phyloP scores from a whole-genome alignment of 495 filamentous ascomycete species.

The Glutinoglossum americanum region DNA sequence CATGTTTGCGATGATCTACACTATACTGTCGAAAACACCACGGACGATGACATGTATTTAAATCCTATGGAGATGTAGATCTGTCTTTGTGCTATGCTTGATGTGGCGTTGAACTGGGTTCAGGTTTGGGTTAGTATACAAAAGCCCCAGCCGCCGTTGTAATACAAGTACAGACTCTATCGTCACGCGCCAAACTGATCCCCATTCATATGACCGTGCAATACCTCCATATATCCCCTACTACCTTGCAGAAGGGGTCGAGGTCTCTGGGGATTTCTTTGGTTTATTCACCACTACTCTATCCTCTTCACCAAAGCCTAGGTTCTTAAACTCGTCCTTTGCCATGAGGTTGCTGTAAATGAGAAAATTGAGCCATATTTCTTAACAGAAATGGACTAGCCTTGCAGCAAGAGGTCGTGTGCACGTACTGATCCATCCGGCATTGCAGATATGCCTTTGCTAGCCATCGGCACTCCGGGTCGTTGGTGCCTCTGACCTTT shows the following conservation, averaged over 20 bases:
- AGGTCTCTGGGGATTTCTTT: not conserved
- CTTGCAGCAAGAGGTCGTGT: not conserved
- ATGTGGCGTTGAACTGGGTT: not conserved
- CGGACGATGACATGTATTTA: not conserved
- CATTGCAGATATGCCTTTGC: constrained; percentile 78
- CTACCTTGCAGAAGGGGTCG: not conserved
- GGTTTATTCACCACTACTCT: not conserved
- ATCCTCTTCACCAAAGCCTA: constrained; percentile 51
- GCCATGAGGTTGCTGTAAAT: constrained; percentile 73
- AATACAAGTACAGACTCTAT: not conserved
- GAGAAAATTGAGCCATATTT: not conserved
- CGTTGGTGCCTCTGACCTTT: constrained; percentile 58
- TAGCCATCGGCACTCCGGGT: constrained; percentile 59
- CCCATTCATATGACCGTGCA: constrained; percentile 3
- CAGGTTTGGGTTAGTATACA: not conserved
- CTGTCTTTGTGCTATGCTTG: not conserved
- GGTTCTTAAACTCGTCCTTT: constrained; percentile 75
- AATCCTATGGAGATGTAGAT: not conserved
- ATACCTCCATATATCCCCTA: not conserved
- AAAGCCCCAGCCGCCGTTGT: not conserved
- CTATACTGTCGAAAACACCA: not conserved
- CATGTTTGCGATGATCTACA: not conserved
- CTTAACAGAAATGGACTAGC: not conserved
- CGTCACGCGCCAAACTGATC: not conserved
- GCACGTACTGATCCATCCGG: constrained; percentile 77